Conservation (phyloP, 805 yeast species). For the Yamadazyma takamatsuzukensis region DNA sequence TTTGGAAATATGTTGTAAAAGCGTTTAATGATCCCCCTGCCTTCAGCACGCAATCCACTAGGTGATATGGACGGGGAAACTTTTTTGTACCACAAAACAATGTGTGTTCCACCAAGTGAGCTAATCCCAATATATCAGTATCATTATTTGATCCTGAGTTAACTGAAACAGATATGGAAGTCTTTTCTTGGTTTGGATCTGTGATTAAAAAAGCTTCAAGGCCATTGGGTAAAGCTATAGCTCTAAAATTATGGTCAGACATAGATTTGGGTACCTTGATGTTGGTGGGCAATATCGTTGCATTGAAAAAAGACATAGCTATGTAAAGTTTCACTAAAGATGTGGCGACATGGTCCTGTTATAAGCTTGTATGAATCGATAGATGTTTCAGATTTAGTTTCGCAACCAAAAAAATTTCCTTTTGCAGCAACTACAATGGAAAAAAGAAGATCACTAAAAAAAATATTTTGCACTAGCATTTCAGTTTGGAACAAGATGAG, state of each 20-base stretch:
- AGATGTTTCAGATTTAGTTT: too few relatives aligned
- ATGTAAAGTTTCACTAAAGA: too few relatives aligned
- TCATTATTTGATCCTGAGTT: conserved; percentile 81
- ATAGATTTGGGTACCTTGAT: conserved; percentile 32
- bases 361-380: too few relatives aligned
- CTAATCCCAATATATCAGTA: conserved; percentile 73
- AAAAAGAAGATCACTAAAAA: too few relatives aligned
- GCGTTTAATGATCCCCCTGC: conserved; percentile 65
- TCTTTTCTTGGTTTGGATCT: conserved; percentile 62
- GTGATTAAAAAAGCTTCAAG: conserved; percentile 65
- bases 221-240: conserved; percentile 62
- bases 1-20: conserved; percentile 62
- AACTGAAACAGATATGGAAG: conserved; percentile 71
- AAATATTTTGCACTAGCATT: too few relatives aligned
- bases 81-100: conserved; percentile 47
- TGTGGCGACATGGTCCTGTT: too few relatives aligned
- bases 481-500: too few relatives aligned
- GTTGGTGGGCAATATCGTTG: too few relatives aligned
- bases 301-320: too few relatives aligned
- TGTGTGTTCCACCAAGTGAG: conserved; percentile 50
- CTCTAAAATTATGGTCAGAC: conserved; percentile 38
- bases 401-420: too few relatives aligned
- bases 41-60: conserved; percentile 40
- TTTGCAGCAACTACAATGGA: too few relatives aligned
- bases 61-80: conserved; percentile 46